Base-by-base conservation (phyloP, 306 rosid genomes). In the Alnus rubra region DNA sequence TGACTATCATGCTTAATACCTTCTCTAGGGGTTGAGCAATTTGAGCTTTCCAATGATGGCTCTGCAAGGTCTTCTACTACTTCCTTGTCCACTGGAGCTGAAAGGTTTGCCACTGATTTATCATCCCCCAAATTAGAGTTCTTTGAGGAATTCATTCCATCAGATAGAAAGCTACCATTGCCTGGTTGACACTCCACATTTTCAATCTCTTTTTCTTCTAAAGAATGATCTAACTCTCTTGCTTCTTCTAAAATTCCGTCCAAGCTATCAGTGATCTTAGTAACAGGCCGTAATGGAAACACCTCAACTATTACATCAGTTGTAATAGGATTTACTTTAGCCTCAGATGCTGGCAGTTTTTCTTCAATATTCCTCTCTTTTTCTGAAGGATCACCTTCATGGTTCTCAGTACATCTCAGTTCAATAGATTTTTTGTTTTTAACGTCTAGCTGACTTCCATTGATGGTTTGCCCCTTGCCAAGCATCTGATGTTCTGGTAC, bases 291-390 rank as follows among this genome's bases (percentile, higher is more conserved):
- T 78, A 89, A 63, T 63, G 99, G 96, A 76, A 91, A 91, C 78
- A 94, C 90, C 89, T 93, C 98, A 59, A 96, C 94, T 58, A 80
- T 74, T 68, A 86, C 87, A 65, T 88, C 87, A 19, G 80, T 74
- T 71, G 80, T 76, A 55, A 79, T 67, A 54, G 87, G 74, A 58
- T 80, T 80, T 80, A 79, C 83, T 79, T 79, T 80, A 50, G 82
- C 52, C 44, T 54, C 31, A 49, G 88, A 80, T 31, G 76, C 68
- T 65, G 28, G 59, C 77, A 58, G 71, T 72, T 85, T 80, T 69
- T 79, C 88, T 74, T 79, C 85, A 70, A 44, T 80, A 60, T 82
- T 77, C 67, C 75, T 86, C 79, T 81, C 75, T 37, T 79, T 30
- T 78, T 76, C 74, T 44, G 30, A 42, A 67, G 85, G 76, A 79